Evolutionary conservation across 768 basidiomycete genomes (phyloP).

Genomic region (Serendipita vermifera): DNA sequence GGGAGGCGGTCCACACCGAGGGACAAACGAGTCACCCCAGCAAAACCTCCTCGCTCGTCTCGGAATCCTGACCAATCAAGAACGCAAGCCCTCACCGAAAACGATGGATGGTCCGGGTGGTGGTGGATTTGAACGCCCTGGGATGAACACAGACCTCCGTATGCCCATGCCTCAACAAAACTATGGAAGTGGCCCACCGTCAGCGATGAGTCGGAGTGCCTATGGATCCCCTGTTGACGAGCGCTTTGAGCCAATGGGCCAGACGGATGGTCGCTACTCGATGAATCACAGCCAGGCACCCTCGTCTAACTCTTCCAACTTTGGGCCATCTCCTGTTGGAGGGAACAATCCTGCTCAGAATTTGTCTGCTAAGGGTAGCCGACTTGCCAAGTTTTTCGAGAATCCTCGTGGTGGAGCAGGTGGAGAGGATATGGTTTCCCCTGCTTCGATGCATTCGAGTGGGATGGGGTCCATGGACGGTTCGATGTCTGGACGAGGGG

Average conservation of each 20-base stretch:
- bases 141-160: neutral
- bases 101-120: neutral
- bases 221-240: neutral
- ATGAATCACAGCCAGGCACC: neutral
- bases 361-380: neutral
- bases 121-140: neutral
- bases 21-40: neutral
- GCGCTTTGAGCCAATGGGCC: neutral
- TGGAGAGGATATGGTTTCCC: neutral
- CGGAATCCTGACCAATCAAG: neutral
- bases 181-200: neutral
- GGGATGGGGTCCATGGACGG: neutral
- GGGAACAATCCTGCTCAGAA: neutral
- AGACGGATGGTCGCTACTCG: neutral
- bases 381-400: conserved; percentile 7
- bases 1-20: neutral
- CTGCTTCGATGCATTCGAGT: neutral
- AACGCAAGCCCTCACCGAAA: conserved; percentile 1
- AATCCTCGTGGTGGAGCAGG: too few relatives aligned
- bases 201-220: neutral
- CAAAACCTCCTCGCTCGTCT: conserved; percentile 1
- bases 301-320: neutral
- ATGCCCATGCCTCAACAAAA: conserved; percentile 9
- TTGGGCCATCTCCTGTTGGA: neutral
- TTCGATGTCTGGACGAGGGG: too few relatives aligned